Conservation (phyloP, 108 stramenopile genomes). For the Bacterosira constricta region DNA sequence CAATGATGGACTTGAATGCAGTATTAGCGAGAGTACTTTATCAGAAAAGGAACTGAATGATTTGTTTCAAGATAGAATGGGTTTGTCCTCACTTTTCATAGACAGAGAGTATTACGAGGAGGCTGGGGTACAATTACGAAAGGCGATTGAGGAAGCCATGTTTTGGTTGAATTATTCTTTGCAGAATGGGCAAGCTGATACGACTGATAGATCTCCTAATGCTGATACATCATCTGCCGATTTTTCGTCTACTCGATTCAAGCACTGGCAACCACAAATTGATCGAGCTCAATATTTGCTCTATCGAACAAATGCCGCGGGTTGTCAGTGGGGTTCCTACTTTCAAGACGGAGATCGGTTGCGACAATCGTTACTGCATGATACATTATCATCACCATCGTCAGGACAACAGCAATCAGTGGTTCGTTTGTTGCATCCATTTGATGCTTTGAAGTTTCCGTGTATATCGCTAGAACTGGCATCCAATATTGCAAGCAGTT, state of each 20-base stretch:
- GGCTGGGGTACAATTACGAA: conserved; percentile 43
- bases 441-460: conserved; percentile 63
- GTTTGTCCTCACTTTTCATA: conserved; percentile 52
- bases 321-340: conserved; percentile 53
- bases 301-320: conserved; percentile 53
- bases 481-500: conserved; percentile 46
- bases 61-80: conserved; percentile 59
- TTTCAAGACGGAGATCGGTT: conserved; percentile 43
- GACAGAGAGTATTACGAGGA: conserved; percentile 57
- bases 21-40: background rate
- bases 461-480: conserved; percentile 51
- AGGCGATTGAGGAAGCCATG: conserved; percentile 32
- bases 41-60: conserved; percentile 24
- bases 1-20: background rate
- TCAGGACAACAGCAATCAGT: background rate
- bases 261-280: conserved; percentile 36
- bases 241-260: conserved; percentile 12
- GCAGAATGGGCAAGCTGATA: background rate
- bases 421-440: conserved; percentile 51
- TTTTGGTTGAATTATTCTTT: conserved; percentile 23
- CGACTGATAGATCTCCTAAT: background rate
- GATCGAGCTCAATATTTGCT: conserved; percentile 47
- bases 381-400: conserved; percentile 2
- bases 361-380: conserved; percentile 13
- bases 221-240: background rate